phyloP scores from a whole-genome alignment of 139 green algal genomes.

The Trebouxia sp. region DNA sequence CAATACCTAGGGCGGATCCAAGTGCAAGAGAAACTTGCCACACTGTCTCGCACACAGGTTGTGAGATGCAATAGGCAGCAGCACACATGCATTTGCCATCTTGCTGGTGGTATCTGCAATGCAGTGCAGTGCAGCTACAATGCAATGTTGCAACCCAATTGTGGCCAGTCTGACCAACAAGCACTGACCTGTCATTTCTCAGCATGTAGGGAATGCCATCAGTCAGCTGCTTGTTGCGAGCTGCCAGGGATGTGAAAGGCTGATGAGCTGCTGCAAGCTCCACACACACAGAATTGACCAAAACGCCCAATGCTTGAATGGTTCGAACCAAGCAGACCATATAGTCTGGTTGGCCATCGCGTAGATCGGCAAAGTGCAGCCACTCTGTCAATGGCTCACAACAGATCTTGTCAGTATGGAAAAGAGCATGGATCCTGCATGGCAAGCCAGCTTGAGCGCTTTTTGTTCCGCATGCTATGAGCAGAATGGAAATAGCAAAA shows the following conservation, averaged over 20 bases:
- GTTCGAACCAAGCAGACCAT: not conserved
- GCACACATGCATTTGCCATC: not conserved
- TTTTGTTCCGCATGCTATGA: not conserved
- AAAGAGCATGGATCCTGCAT: conserved; percentile 22
- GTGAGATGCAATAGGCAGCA: not conserved
- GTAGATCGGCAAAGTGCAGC: not conserved
- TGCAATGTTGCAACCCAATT: not conserved
- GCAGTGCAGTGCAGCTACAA: no score
- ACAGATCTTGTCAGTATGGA: conserved; percentile 29
- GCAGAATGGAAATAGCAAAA: conserved; percentile 10
- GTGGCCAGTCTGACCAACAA: conserved; percentile 10
- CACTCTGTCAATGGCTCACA: conserved; percentile 25
- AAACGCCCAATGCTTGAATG: conserved; percentile 21
- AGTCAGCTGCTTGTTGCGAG: conserved; percentile 22
- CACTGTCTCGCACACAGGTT: not conserved
- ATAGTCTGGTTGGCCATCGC: conserved; percentile 10
- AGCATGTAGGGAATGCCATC: conserved; percentile 22
- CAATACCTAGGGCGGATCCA: not conserved
- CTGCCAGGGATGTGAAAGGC: not conserved
- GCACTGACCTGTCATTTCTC: conserved; percentile 5
- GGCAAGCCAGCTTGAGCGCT: not conserved
- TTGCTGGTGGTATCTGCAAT: not conserved
- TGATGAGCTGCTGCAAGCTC: conserved; percentile 17
- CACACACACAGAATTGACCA: conserved; percentile 16
- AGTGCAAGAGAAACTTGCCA: not conserved